Conservation (phyloP, 2,329 filamentous ascomycete species). For the Claviceps pazoutovae region DNA sequence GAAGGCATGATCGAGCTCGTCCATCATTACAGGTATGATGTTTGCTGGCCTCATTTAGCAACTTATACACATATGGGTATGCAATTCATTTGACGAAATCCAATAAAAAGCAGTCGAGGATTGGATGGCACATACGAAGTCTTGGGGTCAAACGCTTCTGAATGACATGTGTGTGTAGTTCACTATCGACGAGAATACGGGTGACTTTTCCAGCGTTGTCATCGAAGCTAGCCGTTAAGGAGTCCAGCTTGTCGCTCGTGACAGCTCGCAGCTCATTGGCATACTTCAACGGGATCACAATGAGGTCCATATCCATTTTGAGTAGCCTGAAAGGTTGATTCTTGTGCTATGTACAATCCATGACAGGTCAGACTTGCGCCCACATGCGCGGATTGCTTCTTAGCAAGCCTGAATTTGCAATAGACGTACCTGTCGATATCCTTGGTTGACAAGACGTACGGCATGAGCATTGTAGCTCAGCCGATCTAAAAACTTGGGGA, state of each 20-base stretch:
- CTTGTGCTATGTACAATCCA: slow-evolving; percentile 1
- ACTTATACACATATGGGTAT: too few relatives aligned
- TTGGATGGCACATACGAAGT: slow-evolving; percentile 4
- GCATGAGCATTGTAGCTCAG: slow-evolving; percentile 7
- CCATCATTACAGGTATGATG: slow-evolving; percentile 7
- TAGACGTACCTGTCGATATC: slow-evolving; percentile 4
- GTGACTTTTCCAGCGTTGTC: slow-evolving; percentile 8
- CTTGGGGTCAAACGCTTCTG: slow-evolving; percentile 7
- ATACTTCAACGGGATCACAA: slow-evolving; percentile 8
- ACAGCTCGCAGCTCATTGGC: slow-evolving; percentile 5
- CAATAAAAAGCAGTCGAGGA: too few relatives aligned
- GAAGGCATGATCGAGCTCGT: slow-evolving; percentile 7
- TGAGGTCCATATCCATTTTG: slow-evolving; percentile 9
- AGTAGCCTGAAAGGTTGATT: slow-evolving; percentile 6
- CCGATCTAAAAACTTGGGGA: slow-evolving; percentile 7
- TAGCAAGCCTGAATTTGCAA: too few relatives aligned
- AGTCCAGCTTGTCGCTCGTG: slow-evolving; percentile 8
- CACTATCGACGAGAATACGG: slow-evolving; percentile 6
- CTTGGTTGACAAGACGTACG: slow-evolving; percentile 2
- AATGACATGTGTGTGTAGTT: slow-evolving; percentile 8
- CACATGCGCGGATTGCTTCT: too few relatives aligned
- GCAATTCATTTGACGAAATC: too few relatives aligned
- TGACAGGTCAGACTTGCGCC: too few relatives aligned
- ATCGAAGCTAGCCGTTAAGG: slow-evolving; percentile 9
- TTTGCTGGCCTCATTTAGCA: background rate